A percentile compares a stretch with the other conserved stretches of the same genome.
phyloP scores from a whole-genome alignment of 2,329 filamentous ascomycete genomes.

The Pseudopithomyces maydicus region DNA sequence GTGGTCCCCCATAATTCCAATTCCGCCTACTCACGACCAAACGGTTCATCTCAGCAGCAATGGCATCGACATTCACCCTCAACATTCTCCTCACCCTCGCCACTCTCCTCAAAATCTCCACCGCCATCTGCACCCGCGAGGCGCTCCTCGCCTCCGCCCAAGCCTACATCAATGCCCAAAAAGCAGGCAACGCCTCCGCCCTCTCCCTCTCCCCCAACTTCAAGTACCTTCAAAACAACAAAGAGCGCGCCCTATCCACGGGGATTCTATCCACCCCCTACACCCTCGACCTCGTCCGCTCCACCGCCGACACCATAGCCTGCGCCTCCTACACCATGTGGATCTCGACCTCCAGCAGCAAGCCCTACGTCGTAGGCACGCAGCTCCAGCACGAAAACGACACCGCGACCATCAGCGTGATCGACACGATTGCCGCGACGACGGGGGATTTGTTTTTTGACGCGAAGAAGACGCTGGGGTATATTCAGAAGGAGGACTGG shows the following conservation, averaged over 20 bases:
- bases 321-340: slow-evolving; percentile 39
- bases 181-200: slow-evolving; percentile 17
- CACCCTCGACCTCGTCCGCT: slow-evolving; percentile 31
- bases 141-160: slow-evolving; percentile 30
- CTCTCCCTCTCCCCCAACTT: slow-evolving; percentile 32
- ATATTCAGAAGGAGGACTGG: slow-evolving; percentile 35
- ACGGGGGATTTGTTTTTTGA: slow-evolving; percentile 38
- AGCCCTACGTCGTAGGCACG: slow-evolving; percentile 34
- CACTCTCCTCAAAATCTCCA: background rate
- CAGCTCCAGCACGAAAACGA: slow-evolving; percentile 31
- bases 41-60: background rate
- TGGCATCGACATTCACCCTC: background rate
- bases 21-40: background rate
- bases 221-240: slow-evolving; percentile 39
- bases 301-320: slow-evolving; percentile 28
- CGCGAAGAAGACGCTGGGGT: slow-evolving; percentile 30
- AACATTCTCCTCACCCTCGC: background rate
- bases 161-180: slow-evolving; percentile 31
- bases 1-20: too few relatives aligned
- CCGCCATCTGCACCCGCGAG: slow-evolving; percentile 31
- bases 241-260: slow-evolving; percentile 25
- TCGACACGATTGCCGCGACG: slow-evolving; percentile 35
- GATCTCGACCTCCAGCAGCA: slow-evolving; percentile 26
- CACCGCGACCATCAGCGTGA: slow-evolving; percentile 25
- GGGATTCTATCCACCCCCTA: slow-evolving; percentile 23